Conservation (phyloP, 2,329 filamentous ascomycete species). For the Blastomyces emzantsi region DNA sequence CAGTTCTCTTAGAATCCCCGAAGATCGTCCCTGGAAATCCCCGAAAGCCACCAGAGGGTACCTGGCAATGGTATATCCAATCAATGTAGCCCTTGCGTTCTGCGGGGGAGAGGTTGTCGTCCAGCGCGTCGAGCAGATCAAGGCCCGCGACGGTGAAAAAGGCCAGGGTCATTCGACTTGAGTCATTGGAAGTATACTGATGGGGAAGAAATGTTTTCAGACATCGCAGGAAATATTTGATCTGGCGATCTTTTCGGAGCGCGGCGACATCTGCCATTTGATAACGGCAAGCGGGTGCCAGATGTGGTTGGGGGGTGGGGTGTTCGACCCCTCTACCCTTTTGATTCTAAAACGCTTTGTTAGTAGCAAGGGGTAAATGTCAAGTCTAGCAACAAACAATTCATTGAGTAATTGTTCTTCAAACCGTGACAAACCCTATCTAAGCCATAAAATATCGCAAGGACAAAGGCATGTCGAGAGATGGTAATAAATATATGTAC, state of each 20-base stretch:
- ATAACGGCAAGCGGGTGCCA: not conserved
- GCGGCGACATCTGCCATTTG: constrained; percentile 11
- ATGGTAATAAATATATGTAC: not conserved
- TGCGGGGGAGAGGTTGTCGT: constrained; percentile 44
- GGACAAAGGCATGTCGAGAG: not conserved
- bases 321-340: not conserved
- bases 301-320: too few species aligned
- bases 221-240: constrained; percentile 90
- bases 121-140: constrained; percentile 63
- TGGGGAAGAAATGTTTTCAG: constrained; percentile 70
- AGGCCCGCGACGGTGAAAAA: constrained; percentile 84
- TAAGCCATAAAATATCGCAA: not conserved
- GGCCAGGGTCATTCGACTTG: constrained; percentile 78
- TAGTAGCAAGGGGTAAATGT: not conserved
- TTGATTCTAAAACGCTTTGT: not conserved
- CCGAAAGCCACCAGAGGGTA: constrained; percentile 78
- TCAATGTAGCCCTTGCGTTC: constrained; percentile 51
- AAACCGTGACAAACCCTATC: not conserved
- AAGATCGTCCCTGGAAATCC: constrained; percentile 65
- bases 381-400: not conserved
- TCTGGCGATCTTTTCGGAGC: constrained; percentile 53
- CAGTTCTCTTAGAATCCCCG: constrained; percentile 37
- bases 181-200: constrained; percentile 79
- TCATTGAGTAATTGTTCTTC: not conserved
- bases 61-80: constrained; percentile 83